Conservation (phyloP, 108 stramenopile species). For the Chaetoceros muelleri region DNA sequence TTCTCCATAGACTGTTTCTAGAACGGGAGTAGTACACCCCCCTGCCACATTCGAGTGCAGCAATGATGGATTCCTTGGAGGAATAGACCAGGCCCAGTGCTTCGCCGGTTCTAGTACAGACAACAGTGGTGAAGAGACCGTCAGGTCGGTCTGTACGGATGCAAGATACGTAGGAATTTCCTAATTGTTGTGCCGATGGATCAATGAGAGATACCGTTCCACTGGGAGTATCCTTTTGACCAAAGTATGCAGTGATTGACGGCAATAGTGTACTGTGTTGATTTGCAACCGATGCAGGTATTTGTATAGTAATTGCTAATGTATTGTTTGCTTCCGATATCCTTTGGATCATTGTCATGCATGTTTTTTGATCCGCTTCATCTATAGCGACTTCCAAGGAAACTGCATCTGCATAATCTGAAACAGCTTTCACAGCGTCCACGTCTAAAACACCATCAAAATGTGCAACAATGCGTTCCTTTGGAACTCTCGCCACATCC, state of each 20-base stretch:
- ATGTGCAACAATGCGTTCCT: constrained; percentile 53
- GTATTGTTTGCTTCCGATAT: not conserved
- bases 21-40: constrained; percentile 93
- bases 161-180: constrained; percentile 49
- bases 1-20: constrained; percentile 82
- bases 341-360: not conserved
- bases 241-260: not conserved
- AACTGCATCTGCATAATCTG: not conserved
- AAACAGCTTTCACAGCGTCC: not conserved
- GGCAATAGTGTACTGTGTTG: not conserved
- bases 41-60: constrained; percentile 71
- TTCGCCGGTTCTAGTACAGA: constrained; percentile 71
- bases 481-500: constrained; percentile 52
- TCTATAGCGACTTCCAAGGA: not conserved
- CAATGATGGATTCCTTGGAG: constrained; percentile 70
- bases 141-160: constrained; percentile 83
- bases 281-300: not conserved
- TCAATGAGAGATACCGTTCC: constrained; percentile 53
- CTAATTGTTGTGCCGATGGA: constrained; percentile 51
- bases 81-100: constrained; percentile 93
- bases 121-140: constrained; percentile 90
- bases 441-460: constrained; percentile 9
- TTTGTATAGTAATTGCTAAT: not conserved
- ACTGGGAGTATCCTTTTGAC: constrained; percentile 19
- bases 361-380: not conserved